These are phyloP conservation scores for Claviceps africana DNA, from an alignment of 2,329 filamentous ascomycete genomes.

Conservation along the genomic window DNA sequence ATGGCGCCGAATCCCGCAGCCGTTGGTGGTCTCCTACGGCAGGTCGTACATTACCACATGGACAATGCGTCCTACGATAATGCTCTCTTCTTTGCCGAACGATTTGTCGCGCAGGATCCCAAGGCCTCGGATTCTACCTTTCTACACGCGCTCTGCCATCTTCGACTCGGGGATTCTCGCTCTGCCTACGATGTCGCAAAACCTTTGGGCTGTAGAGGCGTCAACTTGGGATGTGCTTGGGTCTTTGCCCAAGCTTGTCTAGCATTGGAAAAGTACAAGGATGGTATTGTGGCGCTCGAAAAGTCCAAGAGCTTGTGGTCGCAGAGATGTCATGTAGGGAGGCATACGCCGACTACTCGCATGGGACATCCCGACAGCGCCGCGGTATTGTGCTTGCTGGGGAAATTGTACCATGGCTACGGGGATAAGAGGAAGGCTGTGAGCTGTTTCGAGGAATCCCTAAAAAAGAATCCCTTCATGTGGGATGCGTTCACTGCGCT, in stretches of 20 bases:
- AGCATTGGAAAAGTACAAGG: conserved; percentile 60
- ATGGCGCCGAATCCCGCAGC: conserved; percentile 41
- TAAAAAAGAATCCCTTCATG: conserved; percentile 89
- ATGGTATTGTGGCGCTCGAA: conserved; percentile 74
- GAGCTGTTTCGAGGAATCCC: conserved; percentile 71
- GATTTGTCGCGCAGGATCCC: conserved; percentile 71
- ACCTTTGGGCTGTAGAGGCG: conserved; percentile 52
- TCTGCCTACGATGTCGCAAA: conserved; percentile 77
- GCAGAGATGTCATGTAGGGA: conserved; percentile 63
- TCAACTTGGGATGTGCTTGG: conserved; percentile 77
- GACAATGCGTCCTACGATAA: conserved; percentile 85
- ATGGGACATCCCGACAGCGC: conserved; percentile 70
- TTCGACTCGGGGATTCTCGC: conserved; percentile 68
- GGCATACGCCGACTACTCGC: conserved; percentile 64
- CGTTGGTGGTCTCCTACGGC: conserved; percentile 39
- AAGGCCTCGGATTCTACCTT: conserved; percentile 69
- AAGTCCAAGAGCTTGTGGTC: conserved; percentile 66
- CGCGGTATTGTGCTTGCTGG: conserved; percentile 68
- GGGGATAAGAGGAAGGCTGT: conserved; percentile 75
- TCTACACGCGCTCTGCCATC: conserved; percentile 71
- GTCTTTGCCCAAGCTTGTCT: conserved; percentile 84
- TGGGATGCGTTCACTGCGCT: conserved; percentile 92
- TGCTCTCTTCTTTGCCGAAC: conserved; percentile 84
- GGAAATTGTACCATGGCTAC: conserved; percentile 73
- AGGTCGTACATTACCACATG: conserved; percentile 55